phyloP scores from a whole-genome alignment of 2,329 filamentous ascomycete species.

The Orbilia brochopaga region DNA sequence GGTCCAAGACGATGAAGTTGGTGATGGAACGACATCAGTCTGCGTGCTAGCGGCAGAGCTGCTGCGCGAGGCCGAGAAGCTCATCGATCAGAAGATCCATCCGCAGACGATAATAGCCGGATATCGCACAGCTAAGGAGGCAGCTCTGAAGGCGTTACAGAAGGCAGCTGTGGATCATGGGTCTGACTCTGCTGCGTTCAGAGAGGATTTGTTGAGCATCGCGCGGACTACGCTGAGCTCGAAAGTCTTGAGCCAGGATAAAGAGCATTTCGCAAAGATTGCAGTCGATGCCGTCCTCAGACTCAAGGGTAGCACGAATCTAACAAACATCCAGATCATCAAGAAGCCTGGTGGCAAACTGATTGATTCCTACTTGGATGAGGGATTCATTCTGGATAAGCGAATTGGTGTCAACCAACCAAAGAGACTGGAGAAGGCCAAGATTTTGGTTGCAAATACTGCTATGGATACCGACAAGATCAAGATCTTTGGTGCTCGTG shows the following conservation, averaged over 20 bases:
- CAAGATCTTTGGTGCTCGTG: slow-evolving; percentile 97
- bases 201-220: slow-evolving; percentile 86
- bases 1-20: slow-evolving; percentile 98
- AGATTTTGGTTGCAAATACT: slow-evolving; percentile 97
- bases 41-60: slow-evolving; percentile 93
- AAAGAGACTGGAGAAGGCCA: slow-evolving; percentile 95
- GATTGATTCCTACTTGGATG: slow-evolving; percentile 94
- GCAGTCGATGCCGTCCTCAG: slow-evolving; percentile 90
- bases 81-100: slow-evolving; percentile 98
- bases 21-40: slow-evolving; percentile 97
- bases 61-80: slow-evolving; percentile 92
- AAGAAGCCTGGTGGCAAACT: slow-evolving; percentile 99
- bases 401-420: slow-evolving; percentile 99
- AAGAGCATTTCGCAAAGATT: slow-evolving; percentile 85
- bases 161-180: slow-evolving; percentile 88
- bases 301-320: slow-evolving; percentile 85
- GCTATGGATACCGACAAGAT: slow-evolving; percentile 99
- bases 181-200: slow-evolving; percentile 80
- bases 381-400: slow-evolving; percentile 98
- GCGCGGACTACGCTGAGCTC: slow-evolving; percentile 95
- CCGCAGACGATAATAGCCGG: slow-evolving; percentile 99
- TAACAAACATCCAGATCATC: slow-evolving; percentile 98
- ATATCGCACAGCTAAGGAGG: slow-evolving; percentile 93
- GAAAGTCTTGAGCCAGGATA: slow-evolving; percentile 93
- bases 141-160: slow-evolving; percentile 82